These are phyloP conservation scores for Botryotinia convoluta DNA, from an alignment of 2,329 filamentous ascomycete species.

Conservation along the genomic window DNA sequence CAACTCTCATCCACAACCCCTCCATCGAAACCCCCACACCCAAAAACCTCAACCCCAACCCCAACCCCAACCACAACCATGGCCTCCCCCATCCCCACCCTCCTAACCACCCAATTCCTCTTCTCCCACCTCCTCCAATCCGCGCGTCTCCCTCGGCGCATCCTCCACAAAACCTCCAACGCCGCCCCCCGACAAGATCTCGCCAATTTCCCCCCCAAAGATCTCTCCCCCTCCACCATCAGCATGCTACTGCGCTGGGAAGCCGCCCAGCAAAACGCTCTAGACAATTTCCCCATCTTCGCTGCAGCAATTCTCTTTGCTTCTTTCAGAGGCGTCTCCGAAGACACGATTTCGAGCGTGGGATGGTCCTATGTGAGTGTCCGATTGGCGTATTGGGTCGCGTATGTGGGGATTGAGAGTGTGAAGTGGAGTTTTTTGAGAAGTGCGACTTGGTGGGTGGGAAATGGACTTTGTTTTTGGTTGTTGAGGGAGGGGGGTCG, in stretches of 20 bases:
- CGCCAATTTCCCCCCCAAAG: slow-evolving; percentile 38
- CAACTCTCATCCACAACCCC: slow-evolving; percentile 44
- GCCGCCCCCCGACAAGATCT: slow-evolving; percentile 16
- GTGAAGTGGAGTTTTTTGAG: slow-evolving; percentile 40
- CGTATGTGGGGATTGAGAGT: slow-evolving; percentile 44
- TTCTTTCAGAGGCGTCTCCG: slow-evolving; percentile 41
- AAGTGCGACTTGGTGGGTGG: slow-evolving; percentile 44
- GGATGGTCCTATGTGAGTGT: slow-evolving; percentile 43
- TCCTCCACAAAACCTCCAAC: slow-evolving; percentile 11
- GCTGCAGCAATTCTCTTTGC: slow-evolving; percentile 42
- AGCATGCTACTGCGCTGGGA: slow-evolving; percentile 31
- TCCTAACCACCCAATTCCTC: slow-evolving; percentile 13
- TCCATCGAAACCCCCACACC: slow-evolving; percentile 45
- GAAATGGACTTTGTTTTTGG: slow-evolving; percentile 44
- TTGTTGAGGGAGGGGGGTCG: slow-evolving; percentile 39
- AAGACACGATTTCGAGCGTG: slow-evolving; percentile 40
- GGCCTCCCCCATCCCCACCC: slow-evolving; percentile 19
- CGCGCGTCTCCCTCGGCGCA: slow-evolving; percentile 24
- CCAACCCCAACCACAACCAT: slow-evolving; percentile 66
- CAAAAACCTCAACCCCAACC: slow-evolving; percentile 54
- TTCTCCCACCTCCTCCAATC: background rate
- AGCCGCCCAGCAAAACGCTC: slow-evolving; percentile 29
- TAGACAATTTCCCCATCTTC: slow-evolving; percentile 45
- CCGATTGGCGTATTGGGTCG: slow-evolving; percentile 42
- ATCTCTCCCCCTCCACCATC: slow-evolving; percentile 42